These are phyloP conservation scores for Penicillium verhagenii DNA, from an alignment of 495 filamentous ascomycete genomes.

Conservation along the genomic window DNA sequence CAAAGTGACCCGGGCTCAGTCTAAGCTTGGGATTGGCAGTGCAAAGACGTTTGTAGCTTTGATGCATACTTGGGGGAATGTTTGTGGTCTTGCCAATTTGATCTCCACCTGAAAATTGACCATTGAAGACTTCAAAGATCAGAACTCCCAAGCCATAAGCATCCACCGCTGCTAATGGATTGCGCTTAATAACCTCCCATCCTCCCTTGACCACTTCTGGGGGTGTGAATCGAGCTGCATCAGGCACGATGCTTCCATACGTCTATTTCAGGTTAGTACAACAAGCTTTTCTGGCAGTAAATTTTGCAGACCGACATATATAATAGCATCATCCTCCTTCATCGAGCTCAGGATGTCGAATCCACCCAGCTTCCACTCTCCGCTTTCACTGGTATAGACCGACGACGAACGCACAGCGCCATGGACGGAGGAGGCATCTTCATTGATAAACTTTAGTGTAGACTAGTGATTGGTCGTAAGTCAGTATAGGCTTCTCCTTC, in stretches of 20 bases:
- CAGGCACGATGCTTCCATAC: constrained; percentile 82
- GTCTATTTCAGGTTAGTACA: constrained; percentile 49
- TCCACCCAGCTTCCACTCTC: constrained; percentile 94
- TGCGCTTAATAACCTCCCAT: constrained; percentile 84
- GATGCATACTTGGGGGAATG: constrained; percentile 82
- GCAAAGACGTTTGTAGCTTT: constrained; percentile 82
- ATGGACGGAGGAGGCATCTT: constrained; percentile 87
- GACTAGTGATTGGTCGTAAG: constrained; percentile 48
- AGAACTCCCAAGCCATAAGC: constrained; percentile 82
- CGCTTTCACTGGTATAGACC: constrained; percentile 88
- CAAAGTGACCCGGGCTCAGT: constrained; percentile 78
- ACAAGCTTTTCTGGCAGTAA: neutral
- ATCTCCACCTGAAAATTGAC: constrained; percentile 64
- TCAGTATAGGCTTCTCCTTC: neutral
- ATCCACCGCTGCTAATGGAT: constrained; percentile 78
- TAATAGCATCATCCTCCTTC: constrained; percentile 89
- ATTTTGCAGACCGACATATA: constrained; percentile 65
- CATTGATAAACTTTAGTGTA: constrained; percentile 93
- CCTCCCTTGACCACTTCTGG: constrained; percentile 84
- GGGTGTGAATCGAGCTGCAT: constrained; percentile 74
- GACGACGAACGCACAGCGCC: constrained; percentile 81
- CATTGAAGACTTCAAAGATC: constrained; percentile 91
- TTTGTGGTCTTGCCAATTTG: constrained; percentile 81
- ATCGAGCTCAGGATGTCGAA: constrained; percentile 92
- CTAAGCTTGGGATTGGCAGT: constrained; percentile 87